A percentile compares a stretch with the other conserved stretches of the same genome.
phyloP scores from a whole-genome alignment of 192 early-diverging fungal genomes.

The Phycomyces blakesleeanus region DNA sequence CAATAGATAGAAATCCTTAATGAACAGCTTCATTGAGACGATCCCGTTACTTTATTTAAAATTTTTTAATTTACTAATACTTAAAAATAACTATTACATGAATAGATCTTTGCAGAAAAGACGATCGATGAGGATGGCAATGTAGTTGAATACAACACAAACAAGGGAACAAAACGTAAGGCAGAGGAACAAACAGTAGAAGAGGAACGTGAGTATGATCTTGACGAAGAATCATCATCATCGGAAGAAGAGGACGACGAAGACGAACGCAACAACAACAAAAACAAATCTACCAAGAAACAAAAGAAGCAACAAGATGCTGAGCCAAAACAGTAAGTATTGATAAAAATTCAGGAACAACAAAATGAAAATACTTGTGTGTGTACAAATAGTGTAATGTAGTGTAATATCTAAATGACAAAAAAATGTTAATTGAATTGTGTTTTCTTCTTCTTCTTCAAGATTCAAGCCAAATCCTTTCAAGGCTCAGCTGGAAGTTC shows the following conservation, averaged over 20 bases:
- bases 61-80: neutral
- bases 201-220: conserved; percentile 18
- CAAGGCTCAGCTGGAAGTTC: conserved; percentile 19
- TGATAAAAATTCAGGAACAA: too few relatives aligned
- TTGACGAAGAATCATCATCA: conserved; percentile 15
- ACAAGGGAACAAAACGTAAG: conserved; percentile 9
- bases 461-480: conserved; percentile 37
- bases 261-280: too few relatives aligned
- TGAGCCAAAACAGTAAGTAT: neutral
- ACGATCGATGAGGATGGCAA: conserved; percentile 41
- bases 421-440: too few relatives aligned
- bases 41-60: too few relatives aligned
- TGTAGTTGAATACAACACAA: conserved; percentile 23
- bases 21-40: too few relatives aligned
- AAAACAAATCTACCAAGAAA: conserved; percentile 1
- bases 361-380: too few relatives aligned
- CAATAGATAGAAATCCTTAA: too few relatives aligned
- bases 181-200: conserved; percentile 8
- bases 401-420: too few relatives aligned
- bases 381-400: too few relatives aligned
- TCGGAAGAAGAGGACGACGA: conserved; percentile 19
- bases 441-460: neutral
- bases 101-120: conserved; percentile 35
- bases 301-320: conserved; percentile 15
- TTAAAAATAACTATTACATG: neutral